Conservation (phyloP, 2,329 filamentous ascomycete species). For the Penicillium crustosum region DNA sequence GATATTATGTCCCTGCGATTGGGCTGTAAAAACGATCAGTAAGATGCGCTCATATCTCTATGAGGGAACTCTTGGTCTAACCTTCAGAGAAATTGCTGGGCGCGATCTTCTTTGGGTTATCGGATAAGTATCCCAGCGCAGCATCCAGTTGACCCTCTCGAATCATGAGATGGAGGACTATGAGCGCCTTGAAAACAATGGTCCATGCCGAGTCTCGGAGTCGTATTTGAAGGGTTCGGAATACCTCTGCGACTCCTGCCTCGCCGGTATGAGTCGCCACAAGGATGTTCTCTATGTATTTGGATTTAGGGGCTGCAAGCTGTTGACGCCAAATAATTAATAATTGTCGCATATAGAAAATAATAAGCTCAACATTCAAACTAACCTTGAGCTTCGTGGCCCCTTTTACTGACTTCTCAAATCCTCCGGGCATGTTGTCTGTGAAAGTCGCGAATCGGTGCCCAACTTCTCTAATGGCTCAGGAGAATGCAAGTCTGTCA, state of each 20-base stretch:
- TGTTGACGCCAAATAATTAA: conserved; percentile 41
- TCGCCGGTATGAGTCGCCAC: conserved; percentile 93
- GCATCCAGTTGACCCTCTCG: conserved; percentile 88
- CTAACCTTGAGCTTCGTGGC: conserved; percentile 93
- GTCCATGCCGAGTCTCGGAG: conserved; percentile 98
- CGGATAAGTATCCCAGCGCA: conserved; percentile 79
- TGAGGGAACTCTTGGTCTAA: conserved; percentile 47
- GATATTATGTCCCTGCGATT: conserved; percentile 94
- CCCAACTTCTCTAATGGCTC: neutral
- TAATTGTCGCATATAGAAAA: neutral
- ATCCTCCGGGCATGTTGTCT: conserved; percentile 57
- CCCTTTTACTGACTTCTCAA: conserved; percentile 99
- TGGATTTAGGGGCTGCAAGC: conserved; percentile 95
- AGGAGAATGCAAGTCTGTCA: neutral
- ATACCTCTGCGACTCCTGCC: conserved; percentile 91
- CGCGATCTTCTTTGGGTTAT: conserved; percentile 77
- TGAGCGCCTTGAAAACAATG: conserved; percentile 97
- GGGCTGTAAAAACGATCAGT: conserved; percentile 61
- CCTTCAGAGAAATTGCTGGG: conserved; percentile 92
- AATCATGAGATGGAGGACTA: conserved; percentile 96
- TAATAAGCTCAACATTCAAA: conserved; percentile 19
- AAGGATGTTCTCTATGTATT: conserved; percentile 98
- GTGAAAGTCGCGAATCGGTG: conserved; percentile 2
- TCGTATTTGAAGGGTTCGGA: conserved; percentile 83
- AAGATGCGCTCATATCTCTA: conserved; percentile 9